Conservation (phyloP, 176 grass and related monocot genomes). For the Phyllostachys edulis region DNA sequence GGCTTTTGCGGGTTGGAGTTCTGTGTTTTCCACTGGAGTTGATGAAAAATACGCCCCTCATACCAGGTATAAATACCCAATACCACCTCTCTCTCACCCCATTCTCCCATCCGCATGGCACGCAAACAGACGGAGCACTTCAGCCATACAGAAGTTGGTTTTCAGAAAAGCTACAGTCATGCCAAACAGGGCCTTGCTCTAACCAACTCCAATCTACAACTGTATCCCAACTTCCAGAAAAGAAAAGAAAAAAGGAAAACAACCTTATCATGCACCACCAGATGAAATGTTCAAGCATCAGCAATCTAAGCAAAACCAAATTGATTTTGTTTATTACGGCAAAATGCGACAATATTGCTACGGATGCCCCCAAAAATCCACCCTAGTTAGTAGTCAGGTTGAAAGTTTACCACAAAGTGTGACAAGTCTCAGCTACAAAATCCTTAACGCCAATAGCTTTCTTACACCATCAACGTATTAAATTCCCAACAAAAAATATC, state of each 20-base stretch:
- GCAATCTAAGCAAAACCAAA: background rate
- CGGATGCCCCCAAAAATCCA: background rate
- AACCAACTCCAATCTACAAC: background rate
- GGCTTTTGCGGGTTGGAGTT: too few species aligned
- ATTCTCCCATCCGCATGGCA: too few species aligned
- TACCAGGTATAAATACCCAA: too few species aligned
- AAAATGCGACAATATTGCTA: background rate
- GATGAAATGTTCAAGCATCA: background rate
- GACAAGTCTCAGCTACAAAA: background rate
- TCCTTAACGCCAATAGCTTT: background rate
- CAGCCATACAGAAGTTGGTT: too few species aligned
- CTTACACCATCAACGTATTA: background rate
- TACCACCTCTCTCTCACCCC: too few species aligned
- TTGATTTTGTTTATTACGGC: background rate
- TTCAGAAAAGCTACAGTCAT: too few species aligned
- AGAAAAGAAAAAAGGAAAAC: background rate
- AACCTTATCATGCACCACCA: background rate
- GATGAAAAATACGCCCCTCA: too few species aligned
- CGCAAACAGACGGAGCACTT: too few species aligned
- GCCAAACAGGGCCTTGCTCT: background rate
- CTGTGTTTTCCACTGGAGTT: too few species aligned
- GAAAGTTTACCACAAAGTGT: background rate
- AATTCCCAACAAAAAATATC: background rate
- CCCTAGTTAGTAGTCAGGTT: background rate
- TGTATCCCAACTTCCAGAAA: background rate